Evolutionary conservation across 2,329 filamentous ascomycete species (phyloP).

Genomic region (Botrytis byssoidea): DNA sequence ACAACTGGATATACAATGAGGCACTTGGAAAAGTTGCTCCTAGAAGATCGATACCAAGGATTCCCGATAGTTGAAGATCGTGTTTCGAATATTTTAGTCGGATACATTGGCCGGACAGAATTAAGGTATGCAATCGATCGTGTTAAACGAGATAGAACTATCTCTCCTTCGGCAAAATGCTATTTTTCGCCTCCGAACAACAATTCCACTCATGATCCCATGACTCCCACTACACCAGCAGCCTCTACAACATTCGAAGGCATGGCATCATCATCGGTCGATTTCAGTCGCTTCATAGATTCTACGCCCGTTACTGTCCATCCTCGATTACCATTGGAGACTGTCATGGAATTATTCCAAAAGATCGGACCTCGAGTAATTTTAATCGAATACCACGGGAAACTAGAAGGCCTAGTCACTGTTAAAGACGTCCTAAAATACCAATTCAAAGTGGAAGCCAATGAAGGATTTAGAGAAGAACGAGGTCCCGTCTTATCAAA

Average conservation of each 20-base stretch:
- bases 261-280: constrained; percentile 60
- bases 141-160: constrained; percentile 64
- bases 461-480: constrained; percentile 65
- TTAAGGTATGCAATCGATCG: constrained; percentile 86
- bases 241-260: constrained; percentile 55
- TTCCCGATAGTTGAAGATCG: constrained; percentile 85
- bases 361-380: constrained; percentile 96
- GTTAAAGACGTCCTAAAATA: constrained; percentile 97
- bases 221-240: constrained; percentile 30
- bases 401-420: constrained; percentile 81
- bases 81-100: constrained; percentile 69
- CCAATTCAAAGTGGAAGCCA: constrained; percentile 92
- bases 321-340: constrained; percentile 87
- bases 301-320: constrained; percentile 87
- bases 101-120: constrained; percentile 91
- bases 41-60: constrained; percentile 81
- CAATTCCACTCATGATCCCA: constrained; percentile 41
- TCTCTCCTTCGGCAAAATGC: constrained; percentile 70
- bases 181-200: constrained; percentile 56
- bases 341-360: constrained; percentile 97
- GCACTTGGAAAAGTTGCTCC: constrained; percentile 74
- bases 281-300: constrained; percentile 87
- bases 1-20: constrained; percentile 70
- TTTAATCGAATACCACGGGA: constrained; percentile 84
- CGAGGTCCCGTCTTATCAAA: constrained; percentile 48